Percentiles rank a stretch among this genome's conserved stretches.
These are phyloP conservation scores for Inga laurina DNA, from an alignment of 306 rosid species.

Conservation along the genomic window DNA sequence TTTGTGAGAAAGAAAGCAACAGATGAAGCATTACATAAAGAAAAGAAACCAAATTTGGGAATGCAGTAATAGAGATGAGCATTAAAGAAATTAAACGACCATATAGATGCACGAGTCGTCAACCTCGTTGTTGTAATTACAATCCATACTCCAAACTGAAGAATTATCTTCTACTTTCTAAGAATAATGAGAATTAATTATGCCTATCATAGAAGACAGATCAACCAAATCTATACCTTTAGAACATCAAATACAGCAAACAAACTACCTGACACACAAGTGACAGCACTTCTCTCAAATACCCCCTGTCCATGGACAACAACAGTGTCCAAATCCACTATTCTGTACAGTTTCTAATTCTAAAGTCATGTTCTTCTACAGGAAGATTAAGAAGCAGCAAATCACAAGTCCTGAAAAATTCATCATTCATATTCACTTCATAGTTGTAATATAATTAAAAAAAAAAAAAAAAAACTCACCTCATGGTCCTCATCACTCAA, in stretches of 20 bases:
- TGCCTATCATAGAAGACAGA: neutral
- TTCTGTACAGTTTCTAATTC: neutral
- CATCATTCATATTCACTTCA: neutral
- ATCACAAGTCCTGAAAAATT: neutral
- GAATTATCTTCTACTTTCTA: neutral
- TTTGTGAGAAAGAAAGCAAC: too few species aligned
- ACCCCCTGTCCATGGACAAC: neutral
- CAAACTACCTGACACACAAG: neutral
- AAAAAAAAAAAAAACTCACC: neutral
- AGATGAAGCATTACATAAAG: neutral
- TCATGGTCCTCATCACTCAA: neutral
- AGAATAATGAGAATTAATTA: neutral
- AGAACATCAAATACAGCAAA: constrained; percentile 3
- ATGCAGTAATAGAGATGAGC: neutral
- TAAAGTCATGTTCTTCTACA: neutral
- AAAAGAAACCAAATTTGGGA: constrained; percentile 9
- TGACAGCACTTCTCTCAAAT: neutral
- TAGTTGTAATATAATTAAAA: neutral
- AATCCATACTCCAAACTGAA: neutral
- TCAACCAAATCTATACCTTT: constrained; percentile 9
- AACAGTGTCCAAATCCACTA: neutral
- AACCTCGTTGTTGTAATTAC: neutral
- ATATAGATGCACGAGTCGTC: neutral
- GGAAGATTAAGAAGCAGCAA: neutral
- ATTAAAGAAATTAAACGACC: neutral